Evolutionary conservation across 148 eudicot genomes (phyloP).

Genomic region (Cornus kousa): DNA sequence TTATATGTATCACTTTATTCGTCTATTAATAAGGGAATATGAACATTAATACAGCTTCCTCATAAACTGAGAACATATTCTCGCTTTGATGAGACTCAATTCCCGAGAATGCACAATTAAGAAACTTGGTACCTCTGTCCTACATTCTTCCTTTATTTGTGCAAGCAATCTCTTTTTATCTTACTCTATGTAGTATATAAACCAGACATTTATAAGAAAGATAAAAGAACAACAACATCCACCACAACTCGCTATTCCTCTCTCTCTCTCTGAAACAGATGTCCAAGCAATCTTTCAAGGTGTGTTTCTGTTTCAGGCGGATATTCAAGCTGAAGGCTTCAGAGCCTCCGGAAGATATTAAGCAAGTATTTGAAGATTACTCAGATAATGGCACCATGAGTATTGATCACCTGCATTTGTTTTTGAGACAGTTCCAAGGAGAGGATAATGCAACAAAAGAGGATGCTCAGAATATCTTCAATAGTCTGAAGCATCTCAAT

Average conservation of each 20-base stretch:
- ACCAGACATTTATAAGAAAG: not conserved
- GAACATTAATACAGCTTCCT: not conserved
- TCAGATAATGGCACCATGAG: constrained; percentile 53
- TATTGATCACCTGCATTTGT: constrained; percentile 28
- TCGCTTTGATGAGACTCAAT: constrained; percentile 5
- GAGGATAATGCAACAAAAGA: constrained; percentile 33
- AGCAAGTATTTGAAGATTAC: constrained; percentile 31
- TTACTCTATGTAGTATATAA: not conserved
- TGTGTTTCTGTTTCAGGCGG: constrained; percentile 46
- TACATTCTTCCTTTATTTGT: constrained; percentile 9
- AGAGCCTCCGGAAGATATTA: constrained; percentile 48
- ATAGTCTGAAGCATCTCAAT: constrained; percentile 35
- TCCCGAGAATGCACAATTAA: not conserved
- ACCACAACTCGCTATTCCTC: not conserved
- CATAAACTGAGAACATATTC: constrained; percentile 1
- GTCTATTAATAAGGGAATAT: not conserved
- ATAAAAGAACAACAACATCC: not conserved
- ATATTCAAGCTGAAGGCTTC: constrained; percentile 39
- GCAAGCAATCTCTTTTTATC: constrained; percentile 9
- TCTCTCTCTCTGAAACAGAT: not conserved
- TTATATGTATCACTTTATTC: not conserved
- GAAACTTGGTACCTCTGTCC: not conserved
- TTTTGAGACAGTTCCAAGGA: constrained; percentile 42
- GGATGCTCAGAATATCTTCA: constrained; percentile 37
- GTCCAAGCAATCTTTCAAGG: constrained; percentile 34